Percentiles rank a stretch among this genome's conserved stretches.
These are phyloP conservation scores for Rhytidiadelphus loreus DNA, from an alignment of 225 moss, liverwort and hornwort genomes.

Conservation along the genomic window DNA sequence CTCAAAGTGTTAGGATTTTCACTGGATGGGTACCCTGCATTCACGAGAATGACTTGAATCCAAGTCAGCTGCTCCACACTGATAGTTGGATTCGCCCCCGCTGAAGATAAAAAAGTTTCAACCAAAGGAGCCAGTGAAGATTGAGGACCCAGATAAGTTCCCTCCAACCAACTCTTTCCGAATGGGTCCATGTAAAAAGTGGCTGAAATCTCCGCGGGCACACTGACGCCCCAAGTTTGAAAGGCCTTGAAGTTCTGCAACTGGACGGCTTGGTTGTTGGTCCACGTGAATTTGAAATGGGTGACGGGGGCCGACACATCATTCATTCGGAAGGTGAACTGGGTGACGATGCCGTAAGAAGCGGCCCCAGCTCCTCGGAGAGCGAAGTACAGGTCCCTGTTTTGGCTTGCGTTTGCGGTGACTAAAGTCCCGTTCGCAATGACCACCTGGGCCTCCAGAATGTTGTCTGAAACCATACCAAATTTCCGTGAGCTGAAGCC, in stretches of 20 bases:
- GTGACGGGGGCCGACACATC: constrained; percentile 54
- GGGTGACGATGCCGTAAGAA: constrained; percentile 61
- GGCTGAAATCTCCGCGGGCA: constrained; percentile 46
- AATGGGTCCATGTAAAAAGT: constrained; percentile 40
- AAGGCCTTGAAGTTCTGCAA: constrained; percentile 43
- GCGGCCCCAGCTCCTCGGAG: constrained; percentile 57
- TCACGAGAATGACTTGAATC: constrained; percentile 43
- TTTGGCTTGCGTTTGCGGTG: constrained; percentile 20
- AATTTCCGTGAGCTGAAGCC: constrained; percentile 54
- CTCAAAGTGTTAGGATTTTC: constrained; percentile 12
- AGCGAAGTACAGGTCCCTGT: constrained; percentile 39
- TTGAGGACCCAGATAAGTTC: constrained; percentile 29
- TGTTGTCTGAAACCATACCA: constrained; percentile 49
- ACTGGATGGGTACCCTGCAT: constrained; percentile 16
- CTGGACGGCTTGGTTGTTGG: neutral
- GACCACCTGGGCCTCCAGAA: constrained; percentile 35
- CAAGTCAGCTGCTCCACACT: constrained; percentile 40
- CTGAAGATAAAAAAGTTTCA: constrained; percentile 3
- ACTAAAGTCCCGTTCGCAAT: constrained; percentile 36
- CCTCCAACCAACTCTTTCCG: constrained; percentile 35
- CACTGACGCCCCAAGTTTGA: constrained; percentile 34
- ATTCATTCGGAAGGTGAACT: constrained; percentile 54
- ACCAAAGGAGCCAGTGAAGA: constrained; percentile 10
- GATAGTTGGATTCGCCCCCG: neutral
- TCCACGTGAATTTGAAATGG: constrained; percentile 49